Conservation (phyloP, 2,329 filamentous ascomycete genomes). For the Cordyceps fumosorosea region DNA sequence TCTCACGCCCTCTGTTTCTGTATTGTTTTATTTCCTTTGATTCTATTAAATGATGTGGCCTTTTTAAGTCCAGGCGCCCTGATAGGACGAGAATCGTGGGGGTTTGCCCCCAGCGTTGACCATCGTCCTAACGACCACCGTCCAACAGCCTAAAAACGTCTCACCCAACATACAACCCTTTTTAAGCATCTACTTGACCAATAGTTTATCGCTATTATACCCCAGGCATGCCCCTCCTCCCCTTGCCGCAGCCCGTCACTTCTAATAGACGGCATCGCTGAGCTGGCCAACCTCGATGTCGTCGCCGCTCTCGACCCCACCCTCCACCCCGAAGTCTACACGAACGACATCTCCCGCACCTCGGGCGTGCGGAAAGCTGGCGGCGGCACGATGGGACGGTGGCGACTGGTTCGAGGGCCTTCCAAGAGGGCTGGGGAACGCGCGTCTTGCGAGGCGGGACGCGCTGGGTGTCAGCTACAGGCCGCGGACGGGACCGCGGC, state of each 20-base stretch:
- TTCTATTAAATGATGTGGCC: no score
- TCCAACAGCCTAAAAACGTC: neutral
- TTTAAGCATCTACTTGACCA: no score
- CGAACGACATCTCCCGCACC: neutral
- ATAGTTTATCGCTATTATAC: neutral
- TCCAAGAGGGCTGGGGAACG: constrained; percentile 3
- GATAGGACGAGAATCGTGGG: neutral
- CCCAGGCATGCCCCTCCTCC: constrained; percentile 24
- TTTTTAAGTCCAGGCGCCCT: neutral
- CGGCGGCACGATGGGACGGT: constrained; percentile 2
- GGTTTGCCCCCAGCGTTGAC: neutral
- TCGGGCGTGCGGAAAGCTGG: neutral
- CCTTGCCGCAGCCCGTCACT: neutral
- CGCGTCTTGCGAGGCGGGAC: constrained; percentile 11
- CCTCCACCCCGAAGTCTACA: constrained; percentile 4
- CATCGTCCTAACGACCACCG: neutral
- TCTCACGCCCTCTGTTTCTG: no score
- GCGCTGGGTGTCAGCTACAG: constrained; percentile 16
- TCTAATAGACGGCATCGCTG: constrained; percentile 22
- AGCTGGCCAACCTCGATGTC: constrained; percentile 15
- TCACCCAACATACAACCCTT: neutral
- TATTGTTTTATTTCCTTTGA: no score
- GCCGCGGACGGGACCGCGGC: constrained; percentile 14
- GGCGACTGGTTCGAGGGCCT: constrained; percentile 8
- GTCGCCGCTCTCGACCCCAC: neutral